Evolutionary conservation across 2,329 filamentous ascomycete genomes (phyloP).

Genomic region (Neospermospora avenae): DNA sequence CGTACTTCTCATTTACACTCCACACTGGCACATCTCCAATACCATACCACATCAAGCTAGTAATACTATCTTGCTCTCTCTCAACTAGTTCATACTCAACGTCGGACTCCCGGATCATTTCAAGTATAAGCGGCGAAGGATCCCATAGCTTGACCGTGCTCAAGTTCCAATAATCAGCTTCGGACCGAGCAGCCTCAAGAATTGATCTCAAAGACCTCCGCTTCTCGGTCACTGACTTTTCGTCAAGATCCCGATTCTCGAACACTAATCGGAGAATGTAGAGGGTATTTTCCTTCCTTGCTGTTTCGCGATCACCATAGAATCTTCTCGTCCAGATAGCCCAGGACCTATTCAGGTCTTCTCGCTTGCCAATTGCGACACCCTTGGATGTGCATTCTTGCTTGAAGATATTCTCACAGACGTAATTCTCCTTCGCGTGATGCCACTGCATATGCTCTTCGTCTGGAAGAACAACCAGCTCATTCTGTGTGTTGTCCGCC

Average conservation of each 20-base stretch:
- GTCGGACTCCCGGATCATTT: constrained; percentile 44
- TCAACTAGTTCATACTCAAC: constrained; percentile 49
- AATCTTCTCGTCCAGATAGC: constrained; percentile 67
- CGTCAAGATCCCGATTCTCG: constrained; percentile 47
- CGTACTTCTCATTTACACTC: constrained; percentile 72
- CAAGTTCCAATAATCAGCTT: constrained; percentile 70
- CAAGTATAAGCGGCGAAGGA: constrained; percentile 53
- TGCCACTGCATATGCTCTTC: constrained; percentile 71
- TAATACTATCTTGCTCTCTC: constrained; percentile 61
- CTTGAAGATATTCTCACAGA: constrained; percentile 59
- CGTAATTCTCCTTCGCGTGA: constrained; percentile 74
- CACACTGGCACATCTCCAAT: constrained; percentile 56
- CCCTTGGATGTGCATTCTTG: constrained; percentile 59
- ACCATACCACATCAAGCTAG: constrained; percentile 68
- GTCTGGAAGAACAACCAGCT: constrained; percentile 65
- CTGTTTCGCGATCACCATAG: constrained; percentile 47
- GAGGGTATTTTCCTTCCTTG: constrained; percentile 55
- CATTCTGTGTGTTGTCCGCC: constrained; percentile 37
- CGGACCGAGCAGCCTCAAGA: constrained; percentile 60
- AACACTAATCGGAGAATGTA: constrained; percentile 66
- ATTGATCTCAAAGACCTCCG: constrained; percentile 55
- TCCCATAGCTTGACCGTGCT: constrained; percentile 78
- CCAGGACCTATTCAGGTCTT: constrained; percentile 58
- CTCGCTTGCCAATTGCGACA: constrained; percentile 53
- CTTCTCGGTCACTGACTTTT: background rate